Base-by-base conservation (phyloP, 139 green algal species). In the Chlorella ohadii region DNA sequence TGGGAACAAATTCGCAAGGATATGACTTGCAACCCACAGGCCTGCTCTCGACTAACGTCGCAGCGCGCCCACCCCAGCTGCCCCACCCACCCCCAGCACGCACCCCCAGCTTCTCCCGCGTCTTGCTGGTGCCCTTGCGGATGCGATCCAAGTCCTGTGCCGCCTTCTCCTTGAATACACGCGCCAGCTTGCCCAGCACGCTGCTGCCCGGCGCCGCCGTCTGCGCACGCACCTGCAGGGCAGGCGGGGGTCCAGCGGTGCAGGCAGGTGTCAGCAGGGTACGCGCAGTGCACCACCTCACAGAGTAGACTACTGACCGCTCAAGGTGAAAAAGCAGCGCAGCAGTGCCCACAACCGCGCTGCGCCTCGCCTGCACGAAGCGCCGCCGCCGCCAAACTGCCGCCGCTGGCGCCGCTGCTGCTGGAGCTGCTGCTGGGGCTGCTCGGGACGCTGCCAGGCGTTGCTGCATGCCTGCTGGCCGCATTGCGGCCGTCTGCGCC, bases 131-230 rank as follows among this genome's bases (percentile, higher is more conserved):
- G n/a, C 96, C 96, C 79, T 95, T 94, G 73, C 97, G 93, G 47
- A 99, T 91, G 17, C 94, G 88, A 16, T 98, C 93, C 71, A 96
- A 88, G 84, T 99, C 96, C 3, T 91, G 92, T 3, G 88, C 80
- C 12, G 94, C 95, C 88, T 99, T 99, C 84, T 99, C 96, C 68
- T 95, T 94, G n/a, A 99, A 82, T 17, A 99, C 94, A 0, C 94
- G 88, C 0, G 93, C 94, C 4, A 98, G 83, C 82, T 96, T 96
- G 73, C 92, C 87, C 68, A 95, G 67, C 23, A 91, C 56, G 36
- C 51, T 59, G 51, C 51, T 59, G 51, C 84, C 78, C 12, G 78
- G 57, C 27, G 20, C n/a, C 16, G 76, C 59, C 3, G 51, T 22
- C 51, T 59, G 51, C 51, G 76, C 36, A 2, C 25, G 25, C 76